Percentiles rank a stretch among this genome's conserved stretches.
Evolutionary conservation across 768 basidiomycete genomes (phyloP).

Genomic region (Xerocomus potaroensis): DNA sequence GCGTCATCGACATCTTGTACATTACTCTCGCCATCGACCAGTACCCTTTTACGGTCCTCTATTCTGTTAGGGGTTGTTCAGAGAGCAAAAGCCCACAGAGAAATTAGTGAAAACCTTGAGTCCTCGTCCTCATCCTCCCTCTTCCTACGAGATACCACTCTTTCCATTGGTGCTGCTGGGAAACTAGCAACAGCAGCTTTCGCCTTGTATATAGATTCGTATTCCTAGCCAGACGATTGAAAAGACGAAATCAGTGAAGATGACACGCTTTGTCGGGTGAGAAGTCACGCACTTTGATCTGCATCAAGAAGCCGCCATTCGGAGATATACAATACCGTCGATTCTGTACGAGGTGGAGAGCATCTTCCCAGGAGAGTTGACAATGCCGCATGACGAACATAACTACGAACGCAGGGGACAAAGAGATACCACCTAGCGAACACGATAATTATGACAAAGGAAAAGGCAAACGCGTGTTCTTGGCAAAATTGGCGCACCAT

Average conservation of each 20-base stretch:
- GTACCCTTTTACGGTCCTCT: constrained; percentile 42
- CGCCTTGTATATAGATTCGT: constrained; percentile 89
- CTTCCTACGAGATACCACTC: constrained; percentile 55
- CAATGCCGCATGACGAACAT: constrained; percentile 92
- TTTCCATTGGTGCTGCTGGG: constrained; percentile 39
- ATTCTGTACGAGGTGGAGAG: constrained; percentile 83
- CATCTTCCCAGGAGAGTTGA: constrained; percentile 82
- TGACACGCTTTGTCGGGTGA: neutral
- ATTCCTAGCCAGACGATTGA: constrained; percentile 53
- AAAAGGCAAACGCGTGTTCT: neutral
- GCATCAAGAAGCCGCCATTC: constrained; percentile 86
- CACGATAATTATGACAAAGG: neutral
- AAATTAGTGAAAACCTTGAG: constrained; percentile 26
- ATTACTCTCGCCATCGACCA: constrained; percentile 30
- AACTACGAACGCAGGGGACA: constrained; percentile 85
- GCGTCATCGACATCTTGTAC: constrained; percentile 29
- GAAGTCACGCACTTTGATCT: constrained; percentile 66
- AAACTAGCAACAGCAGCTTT: constrained; percentile 61
- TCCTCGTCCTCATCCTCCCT: constrained; percentile 74
- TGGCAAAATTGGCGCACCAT: constrained; percentile 46
- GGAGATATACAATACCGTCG: constrained; percentile 92
- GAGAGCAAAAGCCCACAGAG: neutral
- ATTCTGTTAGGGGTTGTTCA: constrained; percentile 22
- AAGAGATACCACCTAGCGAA: constrained; percentile 70
- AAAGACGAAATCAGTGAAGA: neutral